These are phyloP conservation scores for Fusarium longipes DNA, from an alignment of 2,329 filamentous ascomycete genomes.

Conservation along the genomic window DNA sequence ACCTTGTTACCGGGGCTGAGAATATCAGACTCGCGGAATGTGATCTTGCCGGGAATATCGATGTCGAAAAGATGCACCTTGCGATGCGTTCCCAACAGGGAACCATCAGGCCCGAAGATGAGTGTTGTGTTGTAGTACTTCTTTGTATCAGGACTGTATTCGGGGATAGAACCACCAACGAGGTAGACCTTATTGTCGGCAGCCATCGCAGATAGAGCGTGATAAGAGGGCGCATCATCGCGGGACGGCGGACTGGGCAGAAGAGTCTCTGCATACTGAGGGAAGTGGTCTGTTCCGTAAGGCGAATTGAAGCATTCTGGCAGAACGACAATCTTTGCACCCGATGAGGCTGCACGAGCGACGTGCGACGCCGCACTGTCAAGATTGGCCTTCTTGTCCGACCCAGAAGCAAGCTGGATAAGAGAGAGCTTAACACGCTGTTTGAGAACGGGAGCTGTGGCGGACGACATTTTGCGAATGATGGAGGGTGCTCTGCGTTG, in stretches of 20 bases:
- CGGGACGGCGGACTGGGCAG: conserved; percentile 76
- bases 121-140: conserved; percentile 94
- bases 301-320: conserved; percentile 99
- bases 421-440: conserved; percentile 83
- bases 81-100: conserved; percentile 86
- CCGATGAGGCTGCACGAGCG: conserved; percentile 78
- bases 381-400: conserved; percentile 89
- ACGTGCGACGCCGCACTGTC: conserved; percentile 83
- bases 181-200: conserved; percentile 82
- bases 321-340: conserved; percentile 88
- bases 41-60: conserved; percentile 94
- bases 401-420: conserved; percentile 82
- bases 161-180: conserved; percentile 92
- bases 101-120: conserved; percentile 80
- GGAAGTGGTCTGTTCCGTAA: conserved; percentile 91
- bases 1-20: conserved; percentile 86
- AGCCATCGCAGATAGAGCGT: conserved; percentile 84
- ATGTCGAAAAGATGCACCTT: conserved; percentile 99
- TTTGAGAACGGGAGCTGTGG: conserved; percentile 67
- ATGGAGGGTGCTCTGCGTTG: conserved; percentile 26
- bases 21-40: conserved; percentile 90
- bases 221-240: conserved; percentile 82
- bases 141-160: conserved; percentile 67
- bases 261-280: conserved; percentile 91
- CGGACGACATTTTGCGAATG: conserved; percentile 52